A percentile compares a stretch with the other conserved stretches of the same genome.
Evolutionary conservation across 768 basidiomycete species (phyloP).

Genomic region (Tricholoma hemisulphureum): DNA sequence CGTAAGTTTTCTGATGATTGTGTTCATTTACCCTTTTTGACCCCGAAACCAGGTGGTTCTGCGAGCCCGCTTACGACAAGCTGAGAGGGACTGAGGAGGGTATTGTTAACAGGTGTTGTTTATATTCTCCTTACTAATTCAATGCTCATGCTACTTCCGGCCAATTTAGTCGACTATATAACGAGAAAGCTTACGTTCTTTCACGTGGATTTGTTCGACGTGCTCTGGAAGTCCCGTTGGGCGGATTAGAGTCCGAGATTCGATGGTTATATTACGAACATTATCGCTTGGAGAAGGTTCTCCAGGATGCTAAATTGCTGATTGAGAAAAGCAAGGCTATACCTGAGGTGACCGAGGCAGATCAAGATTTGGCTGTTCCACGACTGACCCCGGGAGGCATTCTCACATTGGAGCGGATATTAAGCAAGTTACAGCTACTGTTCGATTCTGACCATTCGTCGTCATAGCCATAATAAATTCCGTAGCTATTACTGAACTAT

Average conservation of each 20-base stretch:
- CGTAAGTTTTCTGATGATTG: constrained; percentile 49
- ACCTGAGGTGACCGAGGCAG: constrained; percentile 27
- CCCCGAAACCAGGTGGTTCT: constrained; percentile 63
- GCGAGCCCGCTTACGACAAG: constrained; percentile 93
- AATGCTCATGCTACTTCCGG: constrained; percentile 5
- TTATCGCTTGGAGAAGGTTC: constrained; percentile 65
- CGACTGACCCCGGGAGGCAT: constrained; percentile 76
- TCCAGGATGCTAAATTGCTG: constrained; percentile 58
- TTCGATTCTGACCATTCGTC: constrained; percentile 18
- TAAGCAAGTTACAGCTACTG: constrained; percentile 60
- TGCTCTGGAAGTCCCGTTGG: constrained; percentile 77
- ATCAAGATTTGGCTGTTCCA: constrained; percentile 60
- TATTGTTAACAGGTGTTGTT: constrained; percentile 70
- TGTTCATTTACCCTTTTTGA: constrained; percentile 3
- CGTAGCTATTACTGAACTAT: neutral
- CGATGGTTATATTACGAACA: constrained; percentile 66
- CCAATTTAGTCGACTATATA: constrained; percentile 79
- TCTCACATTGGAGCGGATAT: constrained; percentile 72
- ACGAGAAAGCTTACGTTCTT: constrained; percentile 89
- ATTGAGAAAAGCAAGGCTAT: constrained; percentile 63
- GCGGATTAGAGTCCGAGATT: constrained; percentile 71
- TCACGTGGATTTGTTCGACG: constrained; percentile 89
- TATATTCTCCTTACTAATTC: neutral
- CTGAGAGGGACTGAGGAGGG: constrained; percentile 89
- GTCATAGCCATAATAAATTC: neutral